Evolutionary conservation across 176 grass and related monocot genomes (phyloP).

Genomic region (Oryza glaberrima): DNA sequence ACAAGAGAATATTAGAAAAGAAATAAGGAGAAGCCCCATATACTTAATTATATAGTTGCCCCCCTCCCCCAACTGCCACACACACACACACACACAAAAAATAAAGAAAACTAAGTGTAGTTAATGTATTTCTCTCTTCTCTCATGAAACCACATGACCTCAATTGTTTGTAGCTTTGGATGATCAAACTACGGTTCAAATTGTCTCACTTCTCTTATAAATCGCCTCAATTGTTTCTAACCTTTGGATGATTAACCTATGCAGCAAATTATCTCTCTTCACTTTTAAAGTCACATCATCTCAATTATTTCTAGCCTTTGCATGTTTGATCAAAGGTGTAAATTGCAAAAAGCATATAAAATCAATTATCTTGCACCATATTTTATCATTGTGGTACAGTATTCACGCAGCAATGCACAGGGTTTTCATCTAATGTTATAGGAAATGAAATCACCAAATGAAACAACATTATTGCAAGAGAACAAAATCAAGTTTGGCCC

Average conservation of each 20-base stretch:
- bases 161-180: too few species aligned
- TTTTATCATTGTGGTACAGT: neutral
- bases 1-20: constrained; percentile 5
- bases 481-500: neutral
- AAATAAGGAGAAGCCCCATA: too few species aligned
- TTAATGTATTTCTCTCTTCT: neutral
- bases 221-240: too few species aligned
- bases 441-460: neutral
- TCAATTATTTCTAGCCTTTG: neutral
- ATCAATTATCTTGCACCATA: neutral
- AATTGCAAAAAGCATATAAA: neutral
- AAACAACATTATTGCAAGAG: neutral
- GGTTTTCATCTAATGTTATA: neutral
- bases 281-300: neutral
- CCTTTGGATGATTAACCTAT: too few species aligned
- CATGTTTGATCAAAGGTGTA: neutral
- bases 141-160: too few species aligned
- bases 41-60: neutral
- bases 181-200: too few species aligned
- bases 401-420: neutral
- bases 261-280: too few species aligned
- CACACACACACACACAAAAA: too few species aligned
- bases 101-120: too few species aligned
- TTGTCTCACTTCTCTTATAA: too few species aligned
- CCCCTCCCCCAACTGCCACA: too few species aligned